Conservation (phyloP, 2,329 filamentous ascomycete genomes). For the Coleophoma eucalyptorum region DNA sequence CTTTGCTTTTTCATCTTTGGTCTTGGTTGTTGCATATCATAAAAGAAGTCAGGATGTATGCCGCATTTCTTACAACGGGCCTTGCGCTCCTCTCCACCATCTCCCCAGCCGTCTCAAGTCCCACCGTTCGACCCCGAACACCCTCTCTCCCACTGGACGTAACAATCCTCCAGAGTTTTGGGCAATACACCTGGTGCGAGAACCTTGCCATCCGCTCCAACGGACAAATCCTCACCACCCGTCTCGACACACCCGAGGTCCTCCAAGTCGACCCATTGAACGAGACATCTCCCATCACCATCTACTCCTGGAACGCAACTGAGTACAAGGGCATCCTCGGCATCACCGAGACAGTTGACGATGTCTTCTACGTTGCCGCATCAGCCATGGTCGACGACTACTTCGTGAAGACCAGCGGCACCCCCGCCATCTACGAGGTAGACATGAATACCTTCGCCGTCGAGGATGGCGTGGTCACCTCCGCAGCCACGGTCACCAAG, state of each 20-base stretch:
- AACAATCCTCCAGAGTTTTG: constrained; percentile 4
- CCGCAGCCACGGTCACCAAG: constrained; percentile 10
- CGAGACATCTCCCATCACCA: constrained; percentile 7
- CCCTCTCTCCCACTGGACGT: constrained; percentile 7
- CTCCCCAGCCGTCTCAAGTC: not conserved
- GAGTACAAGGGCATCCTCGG: constrained; percentile 25
- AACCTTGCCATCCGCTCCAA: constrained; percentile 33
- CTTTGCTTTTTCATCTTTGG: too few relatives aligned
- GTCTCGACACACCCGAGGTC: constrained; percentile 27
- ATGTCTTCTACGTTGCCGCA: constrained; percentile 24
- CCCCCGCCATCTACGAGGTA: constrained; percentile 19
- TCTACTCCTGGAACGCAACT: constrained; percentile 24
- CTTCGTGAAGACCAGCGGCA: constrained; percentile 16
- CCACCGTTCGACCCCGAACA: not conserved
- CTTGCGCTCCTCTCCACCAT: not conserved
- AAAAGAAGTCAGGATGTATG: too few relatives aligned
- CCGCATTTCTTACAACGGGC: too few relatives aligned
- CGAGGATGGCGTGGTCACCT: not conserved
- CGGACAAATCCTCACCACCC: constrained; percentile 30
- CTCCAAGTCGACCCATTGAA: constrained; percentile 27
- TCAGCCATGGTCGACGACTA: constrained; percentile 25
- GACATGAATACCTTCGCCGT: constrained; percentile 15
- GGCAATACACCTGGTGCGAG: constrained; percentile 20
- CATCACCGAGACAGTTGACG: constrained; percentile 28
- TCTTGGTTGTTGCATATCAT: too few relatives aligned